These are phyloP conservation scores for Mycena haematopus DNA, from an alignment of 768 basidiomycete genomes.

Conservation along the genomic window DNA sequence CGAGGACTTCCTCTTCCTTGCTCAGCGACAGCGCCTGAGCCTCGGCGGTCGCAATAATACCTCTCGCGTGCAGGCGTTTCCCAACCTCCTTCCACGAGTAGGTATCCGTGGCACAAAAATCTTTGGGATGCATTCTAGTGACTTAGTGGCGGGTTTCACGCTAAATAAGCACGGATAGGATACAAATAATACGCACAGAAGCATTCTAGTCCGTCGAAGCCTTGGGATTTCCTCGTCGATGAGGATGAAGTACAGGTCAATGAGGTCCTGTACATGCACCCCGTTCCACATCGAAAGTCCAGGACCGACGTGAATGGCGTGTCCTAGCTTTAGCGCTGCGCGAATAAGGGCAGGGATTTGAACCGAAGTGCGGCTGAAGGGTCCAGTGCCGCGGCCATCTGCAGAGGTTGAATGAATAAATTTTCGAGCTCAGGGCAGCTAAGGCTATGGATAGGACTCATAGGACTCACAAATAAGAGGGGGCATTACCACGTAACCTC, in stretches of 20 bases:
- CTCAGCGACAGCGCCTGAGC: constrained; percentile 13
- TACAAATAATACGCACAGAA: constrained; percentile 19
- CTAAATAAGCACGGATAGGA: background rate
- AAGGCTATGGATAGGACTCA: background rate
- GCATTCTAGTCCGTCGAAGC: constrained; percentile 29
- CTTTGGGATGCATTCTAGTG: no score
- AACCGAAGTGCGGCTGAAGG: constrained; percentile 30
- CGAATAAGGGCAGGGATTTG: constrained; percentile 31
- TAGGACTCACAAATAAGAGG: constrained; percentile 27
- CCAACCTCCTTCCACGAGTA: constrained; percentile 28
- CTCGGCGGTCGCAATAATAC: constrained; percentile 19
- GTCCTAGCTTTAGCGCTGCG: constrained; percentile 21
- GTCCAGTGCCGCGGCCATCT: constrained; percentile 30
- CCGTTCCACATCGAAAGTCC: constrained; percentile 29
- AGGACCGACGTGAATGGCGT: constrained; percentile 26
- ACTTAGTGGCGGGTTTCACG: background rate
- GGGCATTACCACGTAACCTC: constrained; percentile 30
- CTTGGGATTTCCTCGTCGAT: constrained; percentile 35
- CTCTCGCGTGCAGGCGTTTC: constrained; percentile 19
- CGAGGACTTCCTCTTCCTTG: constrained; percentile 24
- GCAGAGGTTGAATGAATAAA: background rate
- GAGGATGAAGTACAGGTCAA: constrained; percentile 35
- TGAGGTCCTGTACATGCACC: constrained; percentile 28
- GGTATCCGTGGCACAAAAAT: constrained; percentile 28
- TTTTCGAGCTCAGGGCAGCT: background rate